These are phyloP conservation scores for Aspergillus pseudoglaucus DNA, from an alignment of 2,329 filamentous ascomycete species.

Conservation along the genomic window DNA sequence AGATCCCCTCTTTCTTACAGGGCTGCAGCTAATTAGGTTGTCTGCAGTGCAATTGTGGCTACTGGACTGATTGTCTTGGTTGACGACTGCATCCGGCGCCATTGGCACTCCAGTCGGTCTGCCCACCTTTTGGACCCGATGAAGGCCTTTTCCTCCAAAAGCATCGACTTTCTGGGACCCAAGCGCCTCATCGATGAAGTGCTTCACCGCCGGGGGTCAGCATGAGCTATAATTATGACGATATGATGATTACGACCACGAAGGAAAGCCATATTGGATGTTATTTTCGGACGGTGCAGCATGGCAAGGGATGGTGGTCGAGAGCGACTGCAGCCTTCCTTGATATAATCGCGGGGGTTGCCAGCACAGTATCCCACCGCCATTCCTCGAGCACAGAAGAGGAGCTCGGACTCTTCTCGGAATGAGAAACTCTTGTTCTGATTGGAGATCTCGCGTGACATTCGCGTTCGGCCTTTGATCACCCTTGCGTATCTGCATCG, in stretches of 20 bases:
- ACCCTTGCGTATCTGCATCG: too few relatives aligned
- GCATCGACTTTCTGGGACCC: conserved; percentile 57
- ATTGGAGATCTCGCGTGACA: too few relatives aligned
- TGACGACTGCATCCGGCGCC: conserved; percentile 81
- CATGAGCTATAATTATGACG: too few relatives aligned
- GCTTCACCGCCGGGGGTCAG: conserved; percentile 48
- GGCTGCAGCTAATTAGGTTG: conserved; percentile 2
- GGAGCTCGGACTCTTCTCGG: too few relatives aligned
- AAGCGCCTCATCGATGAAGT: conserved; percentile 59
- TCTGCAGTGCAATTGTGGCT: conserved; percentile 69
- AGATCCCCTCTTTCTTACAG: neutral
- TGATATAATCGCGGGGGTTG: too few relatives aligned
- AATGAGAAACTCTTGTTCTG: too few relatives aligned
- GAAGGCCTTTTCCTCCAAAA: conserved; percentile 44
- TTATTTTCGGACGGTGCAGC: neutral
- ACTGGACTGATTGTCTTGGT: conserved; percentile 85
- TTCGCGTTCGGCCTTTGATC: too few relatives aligned
- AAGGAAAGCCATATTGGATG: neutral
- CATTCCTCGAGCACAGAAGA: too few relatives aligned
- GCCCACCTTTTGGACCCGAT: conserved; percentile 41
- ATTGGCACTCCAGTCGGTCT: conserved; percentile 57
- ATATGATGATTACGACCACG: too few relatives aligned
- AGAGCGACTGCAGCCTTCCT: too few relatives aligned
- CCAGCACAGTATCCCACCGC: too few relatives aligned
- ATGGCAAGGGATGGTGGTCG: neutral